Evolutionary conservation across 495 filamentous ascomycete species (phyloP), one percentile per base, ranked within the genome.

Genomic region (Entonaema liquescens): DNA sequence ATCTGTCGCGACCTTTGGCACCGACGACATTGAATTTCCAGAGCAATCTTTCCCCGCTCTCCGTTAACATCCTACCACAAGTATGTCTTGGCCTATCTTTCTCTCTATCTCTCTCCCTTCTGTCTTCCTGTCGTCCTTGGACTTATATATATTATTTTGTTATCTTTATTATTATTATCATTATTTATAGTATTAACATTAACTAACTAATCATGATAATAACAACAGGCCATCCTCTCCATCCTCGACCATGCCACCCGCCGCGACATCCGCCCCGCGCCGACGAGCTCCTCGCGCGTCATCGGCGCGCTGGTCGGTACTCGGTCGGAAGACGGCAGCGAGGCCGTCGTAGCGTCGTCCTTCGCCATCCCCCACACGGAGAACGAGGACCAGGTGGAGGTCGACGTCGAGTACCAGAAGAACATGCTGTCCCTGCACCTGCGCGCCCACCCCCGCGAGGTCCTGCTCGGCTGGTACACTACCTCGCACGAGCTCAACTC

Each of bases 381-480:
- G 84, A 97, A 93, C 75, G 90, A 94, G 78, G 95, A 99, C 81
- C 95, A 99, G 81, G 95, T 99, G 74, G 95, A 99, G 78, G 96
- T 99, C 66, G 95, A 99, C 80, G 97, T 99, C 88, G 95, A 98
- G 81, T 99, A 98, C 79, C 95, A 99, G 82, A 98, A 98, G 87
- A 92, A 94, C 79, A 98, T 99, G 95, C 88, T 98, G 17, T 89
- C 89, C 17, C 85, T 99, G 69, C 94, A 97, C 78, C 88, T 97
- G 71, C 93, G 93, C 84, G 94, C 94, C 17, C 93, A 94, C 81
- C 95, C 96, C 12, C 91, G 92, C 79, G 95, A 99, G 81, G 89
- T 95, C 26, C 87, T 99, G 19, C 90, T 99, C 31, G 95, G 95
- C 73, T 99, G 95, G 95, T 99, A 99, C 83, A 97, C 96, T 68